phyloP scores from a whole-genome alignment of 495 filamentous ascomycete genomes.

The Cercophora sp. region DNA sequence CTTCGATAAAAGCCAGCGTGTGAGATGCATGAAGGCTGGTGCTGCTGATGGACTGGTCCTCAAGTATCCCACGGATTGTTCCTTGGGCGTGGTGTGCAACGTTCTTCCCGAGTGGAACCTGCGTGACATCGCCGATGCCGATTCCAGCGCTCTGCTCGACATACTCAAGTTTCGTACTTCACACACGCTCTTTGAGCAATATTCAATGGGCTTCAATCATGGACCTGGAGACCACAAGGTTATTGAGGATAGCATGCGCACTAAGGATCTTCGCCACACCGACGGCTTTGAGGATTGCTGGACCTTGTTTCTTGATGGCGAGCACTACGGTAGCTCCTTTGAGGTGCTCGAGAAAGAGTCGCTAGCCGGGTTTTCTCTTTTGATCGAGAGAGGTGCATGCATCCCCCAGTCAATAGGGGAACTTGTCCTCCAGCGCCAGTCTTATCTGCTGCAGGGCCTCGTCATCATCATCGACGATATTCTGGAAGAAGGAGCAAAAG shows the following conservation, averaged over 20 bases:
- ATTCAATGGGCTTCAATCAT: constrained; percentile 9
- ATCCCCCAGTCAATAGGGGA: constrained; percentile 29
- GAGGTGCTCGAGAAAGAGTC: neutral
- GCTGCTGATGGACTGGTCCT: constrained; percentile 18
- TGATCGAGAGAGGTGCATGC: constrained; percentile 14
- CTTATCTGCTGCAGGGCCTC: constrained; percentile 15
- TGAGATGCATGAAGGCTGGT: constrained; percentile 20
- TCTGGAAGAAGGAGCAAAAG: constrained; percentile 26
- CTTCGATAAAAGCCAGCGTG: constrained; percentile 22
- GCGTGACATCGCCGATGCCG: constrained; percentile 27
- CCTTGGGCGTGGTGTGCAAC: constrained; percentile 25
- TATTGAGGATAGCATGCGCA: constrained; percentile 22
- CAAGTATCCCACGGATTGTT: constrained; percentile 13
- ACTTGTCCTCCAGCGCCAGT: constrained; percentile 32
- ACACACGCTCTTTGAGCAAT: constrained; percentile 26
- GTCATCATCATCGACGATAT: constrained; percentile 35
- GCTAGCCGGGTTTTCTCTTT: constrained; percentile 2
- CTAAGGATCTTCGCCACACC: constrained; percentile 13
- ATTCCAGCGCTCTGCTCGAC: constrained; percentile 29
- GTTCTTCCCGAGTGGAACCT: constrained; percentile 39
- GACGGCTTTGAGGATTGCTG: constrained; percentile 14
- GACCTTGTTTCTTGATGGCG: constrained; percentile 23
- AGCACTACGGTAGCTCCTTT: constrained; percentile 16
- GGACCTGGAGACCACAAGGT: constrained; percentile 18
- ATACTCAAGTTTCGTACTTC: constrained; percentile 31